Evolutionary conservation across 306 rosid species (phyloP), one percentile per base, ranked within the genome.

Genomic region (Lablab purpureus): DNA sequence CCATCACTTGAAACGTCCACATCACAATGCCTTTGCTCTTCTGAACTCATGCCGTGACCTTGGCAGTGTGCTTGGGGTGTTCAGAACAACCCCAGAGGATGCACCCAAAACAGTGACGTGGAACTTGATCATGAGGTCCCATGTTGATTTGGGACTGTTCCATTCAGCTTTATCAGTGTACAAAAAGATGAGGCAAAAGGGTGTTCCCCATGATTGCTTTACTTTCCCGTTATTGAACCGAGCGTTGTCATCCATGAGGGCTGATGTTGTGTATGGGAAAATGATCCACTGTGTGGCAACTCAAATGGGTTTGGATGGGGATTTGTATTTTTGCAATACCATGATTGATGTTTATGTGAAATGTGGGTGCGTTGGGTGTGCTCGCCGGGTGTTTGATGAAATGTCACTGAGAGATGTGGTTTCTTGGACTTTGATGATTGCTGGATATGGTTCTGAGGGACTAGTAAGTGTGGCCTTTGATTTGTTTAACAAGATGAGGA

Each of bases 391-490:
- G 87, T 85, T 87, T 63, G 93, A 85, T 78, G 79, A 45, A 56
- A 85, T 86, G 87, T 7, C 10, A 17, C 63, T 46, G 1, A 85
- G 84, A 74, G 88, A 89, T 62, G 87, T 84, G 80, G 88, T 87
- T 60, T 82, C 91, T 9, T 89, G 90, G 93, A 87, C 91, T 2
- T 80, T 77, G 23, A 75, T 86, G 78, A 87, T 89, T 71, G 52
- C 85, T 12, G 87, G 90, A 2, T 80, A 80, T 86, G 77, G 78
- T 73, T 59, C 60, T 19, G 73, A 43, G 67, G 65, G 85, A 52
- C 54, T 40, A 51, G 56, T 76, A 45, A 4, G 76, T 18, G 60
- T 75, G 23, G 84, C 82, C 2, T 76, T 43, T 59, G 27, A 68
- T 65, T 73, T 84, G 82, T 84, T 86, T 18, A 74, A 76, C 47